Percentiles rank a stretch among this genome's conserved stretches.
Conservation (phyloP, 73 alveolate genomes). For the Paramecium biaurelia region DNA sequence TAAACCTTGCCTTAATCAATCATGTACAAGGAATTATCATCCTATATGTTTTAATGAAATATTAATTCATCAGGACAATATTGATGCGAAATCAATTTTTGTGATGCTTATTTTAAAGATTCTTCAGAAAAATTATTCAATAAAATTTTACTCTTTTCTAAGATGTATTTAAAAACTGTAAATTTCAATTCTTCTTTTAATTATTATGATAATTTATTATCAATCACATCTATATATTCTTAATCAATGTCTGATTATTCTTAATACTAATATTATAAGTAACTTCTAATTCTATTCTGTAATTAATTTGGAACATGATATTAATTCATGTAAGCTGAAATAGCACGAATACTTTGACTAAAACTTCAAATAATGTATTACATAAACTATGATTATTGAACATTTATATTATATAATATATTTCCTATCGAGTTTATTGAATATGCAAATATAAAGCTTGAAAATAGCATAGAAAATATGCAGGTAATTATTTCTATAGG, state of each 20-base stretch:
- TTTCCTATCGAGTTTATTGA: constrained; percentile 13
- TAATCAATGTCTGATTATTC: not conserved
- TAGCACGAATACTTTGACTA: not conserved
- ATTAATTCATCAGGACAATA: not conserved
- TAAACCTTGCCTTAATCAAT: not conserved
- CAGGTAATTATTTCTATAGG: not conserved
- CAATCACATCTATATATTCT: not conserved
- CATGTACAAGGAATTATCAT: not conserved
- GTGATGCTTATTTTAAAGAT: not conserved
- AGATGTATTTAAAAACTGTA: not conserved
- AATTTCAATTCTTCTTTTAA: not conserved
- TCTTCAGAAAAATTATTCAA: not conserved
- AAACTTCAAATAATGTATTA: not conserved
- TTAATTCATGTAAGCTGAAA: not conserved
- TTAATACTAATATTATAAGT: not conserved
- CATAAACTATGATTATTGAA: not conserved
- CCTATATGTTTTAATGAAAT: not conserved
- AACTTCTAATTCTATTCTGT: not conserved
- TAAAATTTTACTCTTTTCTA: not conserved
- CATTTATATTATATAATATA: not conserved
- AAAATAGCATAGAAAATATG: not conserved
- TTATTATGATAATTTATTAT: not conserved
- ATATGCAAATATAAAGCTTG: not conserved
- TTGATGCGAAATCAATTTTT: not conserved
- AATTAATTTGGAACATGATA: not conserved